These are phyloP conservation scores for Protomyces inouyei DNA, from an alignment of 1,139 yeast genomes.

Conservation along the genomic window DNA sequence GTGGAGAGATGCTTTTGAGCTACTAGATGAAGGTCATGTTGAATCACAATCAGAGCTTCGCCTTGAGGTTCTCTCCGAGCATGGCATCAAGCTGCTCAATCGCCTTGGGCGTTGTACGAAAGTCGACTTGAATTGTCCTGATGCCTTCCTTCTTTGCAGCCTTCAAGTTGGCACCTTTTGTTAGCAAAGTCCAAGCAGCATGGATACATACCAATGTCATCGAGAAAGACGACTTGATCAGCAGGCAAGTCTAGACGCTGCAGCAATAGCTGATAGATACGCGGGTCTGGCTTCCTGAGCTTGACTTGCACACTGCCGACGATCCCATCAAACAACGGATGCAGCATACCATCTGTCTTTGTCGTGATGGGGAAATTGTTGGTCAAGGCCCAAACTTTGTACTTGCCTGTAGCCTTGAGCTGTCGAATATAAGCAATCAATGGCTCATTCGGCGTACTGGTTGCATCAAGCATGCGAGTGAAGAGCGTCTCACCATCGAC, in stretches of 20 bases:
- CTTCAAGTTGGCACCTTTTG: conserved; percentile 15
- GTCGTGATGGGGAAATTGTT: conserved; percentile 15
- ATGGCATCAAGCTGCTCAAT: conserved; percentile 4
- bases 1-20: too few species aligned
- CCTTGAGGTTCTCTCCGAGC: neutral
- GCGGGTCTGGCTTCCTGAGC: conserved; percentile 22
- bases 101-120: conserved; percentile 21
- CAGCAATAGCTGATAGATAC: conserved; percentile 5
- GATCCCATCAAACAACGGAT: conserved; percentile 16
- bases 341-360: conserved; percentile 10
- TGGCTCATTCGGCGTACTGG: conserved; percentile 6
- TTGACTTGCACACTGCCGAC: conserved; percentile 22
- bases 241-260: conserved; percentile 11
- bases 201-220: neutral
- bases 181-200: neutral
- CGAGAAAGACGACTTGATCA: conserved; percentile 2
- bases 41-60: neutral
- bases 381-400: conserved; percentile 25
- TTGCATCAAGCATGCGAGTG: conserved; percentile 11
- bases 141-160: conserved; percentile 19
- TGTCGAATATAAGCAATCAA: neutral
- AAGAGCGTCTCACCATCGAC: conserved; percentile 12
- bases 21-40: too few species aligned
- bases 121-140: conserved; percentile 22
- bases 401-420: conserved; percentile 12